phyloP scores from a whole-genome alignment of 1,284 basidiomycete species.

The Moesziomyces sp. region DNA sequence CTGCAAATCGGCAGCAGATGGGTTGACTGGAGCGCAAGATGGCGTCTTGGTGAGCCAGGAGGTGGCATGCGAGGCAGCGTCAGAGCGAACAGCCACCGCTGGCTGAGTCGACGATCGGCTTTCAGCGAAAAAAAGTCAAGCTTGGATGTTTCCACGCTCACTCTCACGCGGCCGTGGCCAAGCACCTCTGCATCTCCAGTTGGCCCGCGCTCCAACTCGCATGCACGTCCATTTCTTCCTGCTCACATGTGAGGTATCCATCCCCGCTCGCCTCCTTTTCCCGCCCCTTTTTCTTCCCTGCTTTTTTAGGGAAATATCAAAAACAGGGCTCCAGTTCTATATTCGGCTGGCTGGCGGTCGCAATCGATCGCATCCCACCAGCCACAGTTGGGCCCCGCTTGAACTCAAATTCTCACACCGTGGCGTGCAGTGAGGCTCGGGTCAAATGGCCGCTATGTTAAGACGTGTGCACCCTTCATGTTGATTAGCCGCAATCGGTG shows the following conservation, averaged over 20 bases:
- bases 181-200: not conserved
- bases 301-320: not conserved
- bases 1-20: not conserved
- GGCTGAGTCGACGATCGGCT: constrained; percentile 21
- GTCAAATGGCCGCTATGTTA: no score
- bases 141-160: constrained; percentile 5
- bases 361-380: not conserved
- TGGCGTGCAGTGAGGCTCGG: no score
- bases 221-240: no score
- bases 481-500: no score
- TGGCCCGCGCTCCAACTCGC: not conserved
- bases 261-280: not conserved
- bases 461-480: no score
- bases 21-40: no score
- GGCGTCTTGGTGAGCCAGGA: no score
- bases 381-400: no score
- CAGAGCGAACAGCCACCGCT: not conserved
- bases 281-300: not conserved
- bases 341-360: not conserved
- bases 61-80: not conserved
- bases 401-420: no score
- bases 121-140: constrained; percentile 7
- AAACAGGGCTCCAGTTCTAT: not conserved
- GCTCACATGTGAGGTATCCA: not conserved
- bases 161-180: not conserved